phyloP scores from a whole-genome alignment of 1,284 basidiomycete genomes.

The Earliella scabrosa region DNA sequence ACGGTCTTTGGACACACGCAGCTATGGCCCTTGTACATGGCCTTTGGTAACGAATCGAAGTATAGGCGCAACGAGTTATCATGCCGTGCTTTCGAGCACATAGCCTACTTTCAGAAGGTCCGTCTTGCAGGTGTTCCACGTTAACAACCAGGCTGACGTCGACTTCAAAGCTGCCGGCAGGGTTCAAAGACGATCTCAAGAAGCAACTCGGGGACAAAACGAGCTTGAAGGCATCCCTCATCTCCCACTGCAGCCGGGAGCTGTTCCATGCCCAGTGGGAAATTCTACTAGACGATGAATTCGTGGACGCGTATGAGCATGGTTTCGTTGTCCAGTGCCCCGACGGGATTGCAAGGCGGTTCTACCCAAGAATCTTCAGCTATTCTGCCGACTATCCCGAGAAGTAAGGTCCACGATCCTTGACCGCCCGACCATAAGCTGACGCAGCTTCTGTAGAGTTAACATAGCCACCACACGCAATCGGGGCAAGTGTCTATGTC shows the following conservation, averaged over 20 bases:
- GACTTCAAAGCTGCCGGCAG: background rate
- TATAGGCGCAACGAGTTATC: slow-evolving; percentile 25
- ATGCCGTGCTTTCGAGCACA: slow-evolving; percentile 21
- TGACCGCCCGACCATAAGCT: no score
- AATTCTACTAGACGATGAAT: slow-evolving; percentile 28
- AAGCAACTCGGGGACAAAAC: background rate
- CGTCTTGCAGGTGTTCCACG: no score
- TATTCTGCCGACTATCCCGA: slow-evolving; percentile 39
- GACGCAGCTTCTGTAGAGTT: slow-evolving; percentile 16
- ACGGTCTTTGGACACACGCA: slow-evolving; percentile 31
- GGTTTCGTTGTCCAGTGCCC: slow-evolving; percentile 26
- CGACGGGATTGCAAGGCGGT: slow-evolving; percentile 21
- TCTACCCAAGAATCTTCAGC: slow-evolving; percentile 27
- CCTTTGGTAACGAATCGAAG: slow-evolving; percentile 36
- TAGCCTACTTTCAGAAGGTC: slow-evolving; percentile 33
- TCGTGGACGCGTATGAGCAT: slow-evolving; percentile 25
- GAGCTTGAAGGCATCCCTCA: background rate
- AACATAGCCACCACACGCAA: slow-evolving; percentile 21
- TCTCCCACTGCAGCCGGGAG: slow-evolving; percentile 29
- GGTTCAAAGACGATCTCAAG: background rate
- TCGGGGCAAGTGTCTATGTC: slow-evolving; percentile 32
- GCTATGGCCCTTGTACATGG: slow-evolving; percentile 37
- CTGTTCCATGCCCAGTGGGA: slow-evolving; percentile 27
- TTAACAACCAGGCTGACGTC: no score
- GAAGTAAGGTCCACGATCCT: no score